Evolutionary conservation across 805 yeast species (phyloP), one percentile per base, ranked within the genome.

Genomic region (Yarrowia sp.): DNA sequence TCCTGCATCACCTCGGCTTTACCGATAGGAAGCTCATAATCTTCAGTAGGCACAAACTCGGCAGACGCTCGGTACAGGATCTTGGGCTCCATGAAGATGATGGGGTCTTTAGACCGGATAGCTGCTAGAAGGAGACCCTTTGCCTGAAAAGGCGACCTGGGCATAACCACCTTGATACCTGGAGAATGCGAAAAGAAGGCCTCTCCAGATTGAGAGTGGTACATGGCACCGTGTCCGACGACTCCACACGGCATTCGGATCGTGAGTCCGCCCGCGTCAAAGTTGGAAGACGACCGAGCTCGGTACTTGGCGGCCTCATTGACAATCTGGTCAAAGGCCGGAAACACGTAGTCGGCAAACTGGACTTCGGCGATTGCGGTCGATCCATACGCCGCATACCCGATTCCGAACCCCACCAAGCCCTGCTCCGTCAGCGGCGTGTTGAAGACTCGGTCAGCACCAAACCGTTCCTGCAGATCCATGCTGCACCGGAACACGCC

Each of bases 211-310:
- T 92, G 98, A 28, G 97, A 92, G 78, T 92, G 98, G 78, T 92
- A 97, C 67, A 97, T 96, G 68, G 86, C 98, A 71, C 93, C 97
- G 84, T 97, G 97, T 64, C 96, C 97, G 69, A 97, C 96, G 42
- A 96, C 95, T 78, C 97, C 97, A 76, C 92, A 90, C 66, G 98
- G 97, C 80, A 97, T 97, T 81, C 97, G 85, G 79, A 92, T 90
- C 48, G 96, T 91, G 74, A 92, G 88, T 77, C 90, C 92, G 81
- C 97, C 92, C 68, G 91, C 92, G 79, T 91, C 93, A 65, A 67
- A 73, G 66, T 84, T 87, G 80, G 96, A 95, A 76, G 96, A 96
- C 66, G 96, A 88, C 91, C 93, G 89, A 80, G 91, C 92, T 75
- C 88, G 89, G 65, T 96, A 91, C 81, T 91, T 92, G 67, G 97